phyloP scores from a whole-genome alignment of 2,329 filamentous ascomycete genomes.

The Aspergillus pseudoglaucus region DNA sequence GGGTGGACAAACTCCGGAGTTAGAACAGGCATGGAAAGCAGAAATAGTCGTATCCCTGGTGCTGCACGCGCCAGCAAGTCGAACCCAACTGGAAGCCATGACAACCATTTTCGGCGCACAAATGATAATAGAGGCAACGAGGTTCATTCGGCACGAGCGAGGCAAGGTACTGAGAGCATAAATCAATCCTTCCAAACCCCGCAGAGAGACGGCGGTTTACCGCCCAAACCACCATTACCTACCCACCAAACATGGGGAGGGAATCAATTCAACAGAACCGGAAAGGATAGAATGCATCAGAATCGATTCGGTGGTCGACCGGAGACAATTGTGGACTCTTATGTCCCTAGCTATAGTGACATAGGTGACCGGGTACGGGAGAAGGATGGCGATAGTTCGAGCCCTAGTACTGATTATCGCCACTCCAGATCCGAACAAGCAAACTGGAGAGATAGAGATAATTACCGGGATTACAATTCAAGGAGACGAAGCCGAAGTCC shows the following conservation, averaged over 20 bases:
- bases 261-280: slow-evolving; percentile 18
- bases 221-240: slow-evolving; percentile 31
- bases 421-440: slow-evolving; percentile 10
- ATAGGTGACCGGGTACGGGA: slow-evolving; percentile 19
- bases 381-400: slow-evolving; percentile 13
- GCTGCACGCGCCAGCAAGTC: slow-evolving; percentile 24
- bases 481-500: slow-evolving; percentile 33
- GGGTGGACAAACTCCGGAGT: slow-evolving; percentile 42
- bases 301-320: slow-evolving; percentile 16
- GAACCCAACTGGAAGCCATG: slow-evolving; percentile 18
- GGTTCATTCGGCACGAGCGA: slow-evolving; percentile 10
- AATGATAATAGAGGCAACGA: slow-evolving; percentile 20
- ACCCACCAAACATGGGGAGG: slow-evolving; percentile 23
- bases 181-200: slow-evolving; percentile 18
- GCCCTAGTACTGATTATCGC: slow-evolving; percentile 19
- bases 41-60: slow-evolving; percentile 30
- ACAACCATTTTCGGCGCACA: slow-evolving; percentile 17
- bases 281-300: slow-evolving; percentile 25
- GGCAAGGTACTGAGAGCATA: slow-evolving; percentile 16
- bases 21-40: slow-evolving; percentile 23
- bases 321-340: slow-evolving; percentile 29
- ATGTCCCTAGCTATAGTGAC: slow-evolving; percentile 30
- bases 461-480: slow-evolving; percentile 19
- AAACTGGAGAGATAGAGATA: slow-evolving; percentile 21
- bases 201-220: slow-evolving; percentile 28